Evolutionary conservation across 306 rosid species (phyloP), one percentile per base, ranked within the genome.

Genomic region (Castanea sativa): DNA sequence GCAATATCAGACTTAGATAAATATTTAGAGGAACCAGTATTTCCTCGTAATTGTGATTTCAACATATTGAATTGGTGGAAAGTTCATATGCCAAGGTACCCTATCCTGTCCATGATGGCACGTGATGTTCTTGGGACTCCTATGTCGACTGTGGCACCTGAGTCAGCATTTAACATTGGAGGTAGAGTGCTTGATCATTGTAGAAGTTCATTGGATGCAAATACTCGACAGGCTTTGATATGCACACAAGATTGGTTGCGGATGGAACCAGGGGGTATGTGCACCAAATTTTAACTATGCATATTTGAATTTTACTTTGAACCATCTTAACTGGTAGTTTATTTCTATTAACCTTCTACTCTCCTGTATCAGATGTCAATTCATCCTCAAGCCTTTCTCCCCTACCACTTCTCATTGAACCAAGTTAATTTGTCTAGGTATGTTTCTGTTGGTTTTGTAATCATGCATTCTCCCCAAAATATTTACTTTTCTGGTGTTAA

Each of bases 51-150:
- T 79, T 83, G 94, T 64, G 94, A 96, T 78, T 96, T 96, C 78
- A 88, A 89, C 85, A 81, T 96, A 73, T 79, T 96, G 78, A 96
- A 96, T 79, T 91, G 99, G 99, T 96, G 98, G 98, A 91, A 88
- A 83, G 97, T 96, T 71, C 98, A 96, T 89, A 90, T 86, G n/a
- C 99, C 98, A 16, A 91, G 98, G 87, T 95, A 95, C 82, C 98
- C 99, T 5, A 91, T 95, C 64, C 81, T 95, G 92, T 95, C 98
- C 21, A 95, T 90, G 98, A 91, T 93, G 97, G 99, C 97, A 6
- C 94, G 96, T 12, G 98, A 96, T 76, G 91, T 96, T 79, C 92
- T 96, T 6, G 99, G 94, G 59, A 91, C 97, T 82, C 99, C 99
- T 38, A 93, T 96, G 96, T 92, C 99, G n/a, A 96, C 92, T 27